Evolutionary conservation across 495 filamentous ascomycete species (phyloP), one percentile per base, ranked within the genome.

Genomic region (Aspergillus panamensis): DNA sequence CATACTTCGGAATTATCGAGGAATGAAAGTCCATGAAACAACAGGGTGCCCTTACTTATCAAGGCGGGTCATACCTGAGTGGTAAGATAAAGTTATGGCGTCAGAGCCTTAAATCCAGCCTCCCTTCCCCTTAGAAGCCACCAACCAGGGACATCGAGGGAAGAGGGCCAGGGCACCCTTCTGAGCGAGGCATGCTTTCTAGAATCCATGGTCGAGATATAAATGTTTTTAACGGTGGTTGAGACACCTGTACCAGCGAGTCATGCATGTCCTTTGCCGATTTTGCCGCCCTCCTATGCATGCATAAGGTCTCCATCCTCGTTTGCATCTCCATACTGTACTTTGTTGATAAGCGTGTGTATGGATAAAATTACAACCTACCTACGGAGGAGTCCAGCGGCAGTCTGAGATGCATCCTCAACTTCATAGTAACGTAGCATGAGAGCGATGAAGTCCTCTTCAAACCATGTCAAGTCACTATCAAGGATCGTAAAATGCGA

Each of bases 401-500:
- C 5, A 25, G 25, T 25, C 25, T 5, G 25, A 25, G 25, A 25
- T 25, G 25, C 25, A 25, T 25, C 5, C 5, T 25, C 25, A 25
- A 25, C 25, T 25, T 25, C 25, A 25, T 25, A 25, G 2, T 25
- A 25, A 25, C 25, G 25, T 25, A 2, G 25, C 25, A 25, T 25
- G 25, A 25, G 25, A 25, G 25, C 25, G 25, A 2, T 25, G 2
- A 40, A 40, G 6, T 13, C 37, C 12, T 40, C 9, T 40, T 40
- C 37, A 0, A 39, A 3, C 35, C n/a, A 39, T n/a, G 3, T 39
- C 1, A 40, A 9, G 5, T 13, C 12, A 16, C 8, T 40, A 13
- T 40, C 37, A 12, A 16, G 16, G 16, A 16, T 40, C 5, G 37
- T 14, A 57, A 49, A 49, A 44, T 54, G 33, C 32, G 54, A 57